Evolutionary conservation across 164 flowering plant genomes (phyloP), one percentile per base, ranked within the genome.

Genomic region (Sextonia rubra): DNA sequence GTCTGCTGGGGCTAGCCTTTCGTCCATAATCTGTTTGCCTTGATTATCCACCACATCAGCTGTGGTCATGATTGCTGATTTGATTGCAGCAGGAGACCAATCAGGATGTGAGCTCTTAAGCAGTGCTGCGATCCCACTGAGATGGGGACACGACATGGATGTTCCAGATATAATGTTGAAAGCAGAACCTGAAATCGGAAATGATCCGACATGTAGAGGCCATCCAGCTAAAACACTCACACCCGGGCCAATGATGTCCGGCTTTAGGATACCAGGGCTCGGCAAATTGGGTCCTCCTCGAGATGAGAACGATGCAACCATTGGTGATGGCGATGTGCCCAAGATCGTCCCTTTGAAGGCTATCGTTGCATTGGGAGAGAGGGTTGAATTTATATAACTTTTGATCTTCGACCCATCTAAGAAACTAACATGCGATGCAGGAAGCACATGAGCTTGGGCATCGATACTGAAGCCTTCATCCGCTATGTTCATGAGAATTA

Each of bases 231-330:
- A 26, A 24, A 69, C 37, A 12, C 12, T 48, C 2, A 49, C 71
- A 2, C 71, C 71, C 0, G 91, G 90, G 4, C 89, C 89, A 3
- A 85, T 80, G 14, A 87, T 86, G 71, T 89, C 89, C 0, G 90
- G 93, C 70, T 89, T 89, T 22, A 89, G 63, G 25, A 87, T 85
- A 8, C 85, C 90, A 0, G 82, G 71, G 71, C 60, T 69, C 20
- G 20, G 9, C 20, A 4, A 3, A 52, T 4, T 69, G 3, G 71
- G 71, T 18, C 71, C 71, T n/a, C n/a, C n/a, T 48, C 71, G 24
- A 7, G 71, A 69, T 18, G 71, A 69, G 71, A 69, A 69, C 12
- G n/a, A 24, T 22, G 44, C 30, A 49, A 69, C 71, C 61, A 25
- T 52, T 3, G 71, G 71, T 25, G 61, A 4, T 23, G 62, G 32